Evolutionary conservation across 2,329 filamentous ascomycete genomes (phyloP).

Genomic region (Monosporascus sp.): DNA sequence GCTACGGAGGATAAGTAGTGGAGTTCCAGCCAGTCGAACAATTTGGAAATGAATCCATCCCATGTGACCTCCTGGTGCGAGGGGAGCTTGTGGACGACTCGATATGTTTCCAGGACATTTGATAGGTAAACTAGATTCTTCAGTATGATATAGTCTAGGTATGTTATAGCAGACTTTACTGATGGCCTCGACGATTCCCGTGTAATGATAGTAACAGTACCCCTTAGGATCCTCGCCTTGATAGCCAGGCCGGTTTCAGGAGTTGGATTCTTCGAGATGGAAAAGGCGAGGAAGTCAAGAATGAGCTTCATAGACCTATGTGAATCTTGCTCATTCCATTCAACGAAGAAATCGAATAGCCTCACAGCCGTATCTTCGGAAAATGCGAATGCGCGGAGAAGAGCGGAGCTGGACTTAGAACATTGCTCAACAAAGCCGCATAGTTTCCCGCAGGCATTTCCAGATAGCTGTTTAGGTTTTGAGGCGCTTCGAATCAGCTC

Average conservation of each 20-base stretch:
- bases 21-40: slow-evolving; percentile 52
- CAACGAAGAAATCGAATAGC: slow-evolving; percentile 58
- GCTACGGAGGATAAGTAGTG: slow-evolving; percentile 55
- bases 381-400: slow-evolving; percentile 46
- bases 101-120: slow-evolving; percentile 41
- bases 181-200: slow-evolving; percentile 57
- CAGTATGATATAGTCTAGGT: slow-evolving; percentile 58
- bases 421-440: slow-evolving; percentile 59
- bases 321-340: slow-evolving; percentile 63
- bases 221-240: slow-evolving; percentile 42
- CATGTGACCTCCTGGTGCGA: slow-evolving; percentile 33
- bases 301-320: slow-evolving; percentile 59
- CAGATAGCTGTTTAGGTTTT: slow-evolving; percentile 50
- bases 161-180: slow-evolving; percentile 65
- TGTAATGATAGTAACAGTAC: slow-evolving; percentile 53
- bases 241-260: slow-evolving; percentile 30
- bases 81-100: slow-evolving; percentile 21
- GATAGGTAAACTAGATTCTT: slow-evolving; percentile 51
- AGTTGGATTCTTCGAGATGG: slow-evolving; percentile 46
- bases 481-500: slow-evolving; percentile 43
- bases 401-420: slow-evolving; percentile 40
- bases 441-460: slow-evolving; percentile 53
- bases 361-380: slow-evolving; percentile 40
- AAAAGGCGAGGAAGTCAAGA: slow-evolving; percentile 50
- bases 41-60: slow-evolving; percentile 43